Base-by-base conservation (phyloP, 1,139 yeast genomes). In the Hyphopichia khmerensis region DNA sequence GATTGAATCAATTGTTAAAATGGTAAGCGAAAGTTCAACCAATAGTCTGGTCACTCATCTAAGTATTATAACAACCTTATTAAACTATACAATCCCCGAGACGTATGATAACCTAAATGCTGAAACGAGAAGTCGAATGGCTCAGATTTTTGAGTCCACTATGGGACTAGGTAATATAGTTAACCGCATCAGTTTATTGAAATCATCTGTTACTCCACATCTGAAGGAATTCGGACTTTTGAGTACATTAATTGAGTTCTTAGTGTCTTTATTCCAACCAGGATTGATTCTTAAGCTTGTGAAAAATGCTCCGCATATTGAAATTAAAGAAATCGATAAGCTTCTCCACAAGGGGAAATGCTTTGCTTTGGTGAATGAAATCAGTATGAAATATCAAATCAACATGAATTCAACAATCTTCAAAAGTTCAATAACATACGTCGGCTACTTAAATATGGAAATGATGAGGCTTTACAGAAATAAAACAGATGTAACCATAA, bases 311-410 rank as follows among this genome's bases (percentile, higher is more conserved):
- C 8, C 42, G 2, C 42, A 43, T 3, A 18, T 55, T 6, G 62
- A 64, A 37, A 36, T 50, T 7, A 63, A 57, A 40, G 77, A 72
- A 43, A 47, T 70, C 11, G 74, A 71, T 41, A 69, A 66, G 42
- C 49, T 72, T 8, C 15, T 73, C 5, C 72, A 65, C 48, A 67
- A 59, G 40, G 77, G 78, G 0, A 58, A 52, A 39, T 43, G 53
- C 4, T 64, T 61, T 38, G 43, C 67, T 0, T 41, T 57, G 4
- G 51, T 60, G 8, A 61, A 59, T 35, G 74, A 71, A 45, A 49
- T 48, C 0, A 42, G 38, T 18, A 26, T 44, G 24, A 42, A 40
- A 38, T 36, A 35, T 31, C 35, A 43, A 4, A 31, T 53, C 6
- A 49, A 51, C 4, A 31, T 50, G 13, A 40, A 47, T 3, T 52